These are phyloP conservation scores for Pythium phragmitis DNA, from an alignment of 352 stramenopile genomes.

Conservation along the genomic window DNA sequence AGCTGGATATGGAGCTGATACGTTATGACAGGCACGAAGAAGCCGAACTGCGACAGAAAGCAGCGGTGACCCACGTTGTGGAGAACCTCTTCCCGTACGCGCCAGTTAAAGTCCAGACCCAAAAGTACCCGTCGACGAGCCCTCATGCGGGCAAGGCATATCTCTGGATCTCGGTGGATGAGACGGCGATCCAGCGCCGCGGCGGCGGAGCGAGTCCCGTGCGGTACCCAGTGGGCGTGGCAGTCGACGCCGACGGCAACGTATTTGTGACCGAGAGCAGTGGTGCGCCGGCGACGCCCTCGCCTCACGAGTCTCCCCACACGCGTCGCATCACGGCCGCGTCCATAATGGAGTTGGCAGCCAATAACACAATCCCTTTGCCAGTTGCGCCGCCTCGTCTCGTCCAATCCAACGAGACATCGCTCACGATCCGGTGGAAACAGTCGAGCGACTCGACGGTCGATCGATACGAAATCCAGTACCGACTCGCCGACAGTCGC, in stretches of 20 bases:
- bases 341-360: slow-evolving; percentile 60
- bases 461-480: slow-evolving; percentile 78
- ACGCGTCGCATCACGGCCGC: slow-evolving; percentile 57
- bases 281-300: not conserved
- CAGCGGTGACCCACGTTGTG: slow-evolving; percentile 61
- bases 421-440: slow-evolving; percentile 60
- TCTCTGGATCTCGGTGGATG: slow-evolving; percentile 76
- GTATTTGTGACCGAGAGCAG: slow-evolving; percentile 62
- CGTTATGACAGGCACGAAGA: slow-evolving; percentile 41
- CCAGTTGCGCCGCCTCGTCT: slow-evolving; percentile 40
- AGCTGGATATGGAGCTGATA: not conserved
- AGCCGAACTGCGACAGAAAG: slow-evolving; percentile 43
- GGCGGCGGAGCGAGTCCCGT: slow-evolving; percentile 41
- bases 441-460: slow-evolving; percentile 58
- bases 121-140: slow-evolving; percentile 60
- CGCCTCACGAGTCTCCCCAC: slow-evolving; percentile 13
- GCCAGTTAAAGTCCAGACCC: slow-evolving; percentile 67
- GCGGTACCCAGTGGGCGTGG: slow-evolving; percentile 66
- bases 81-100: slow-evolving; percentile 81
- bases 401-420: slow-evolving; percentile 49
- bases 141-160: slow-evolving; percentile 64
- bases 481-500: slow-evolving; percentile 41
- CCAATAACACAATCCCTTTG: slow-evolving; percentile 37
- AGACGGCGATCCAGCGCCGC: slow-evolving; percentile 57
- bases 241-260: slow-evolving; percentile 65